Evolutionary conservation across 805 yeast genomes (phyloP).

Genomic region (Metschnikowia anglica): DNA sequence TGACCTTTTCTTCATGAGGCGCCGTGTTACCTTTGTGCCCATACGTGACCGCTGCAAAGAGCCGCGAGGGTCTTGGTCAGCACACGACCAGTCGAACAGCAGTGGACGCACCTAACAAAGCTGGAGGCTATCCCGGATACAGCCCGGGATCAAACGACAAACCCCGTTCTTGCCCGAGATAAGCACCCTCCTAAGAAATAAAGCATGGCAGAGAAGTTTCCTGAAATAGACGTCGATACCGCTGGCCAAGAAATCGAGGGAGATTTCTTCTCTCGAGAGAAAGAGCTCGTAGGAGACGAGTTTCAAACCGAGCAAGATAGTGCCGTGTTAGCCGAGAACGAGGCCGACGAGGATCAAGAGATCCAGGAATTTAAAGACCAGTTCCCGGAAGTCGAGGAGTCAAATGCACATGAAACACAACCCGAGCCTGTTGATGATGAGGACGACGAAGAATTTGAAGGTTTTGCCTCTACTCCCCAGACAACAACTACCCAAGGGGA

Average conservation of each 20-base stretch:
- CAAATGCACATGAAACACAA: conserved; percentile 18
- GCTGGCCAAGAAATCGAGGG: conserved; percentile 39
- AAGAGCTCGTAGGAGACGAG: conserved; percentile 67
- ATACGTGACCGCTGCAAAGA: not conserved
- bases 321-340: conserved; percentile 43
- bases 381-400: conserved; percentile 56
- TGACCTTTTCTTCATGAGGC: no score
- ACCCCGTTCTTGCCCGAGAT: no score
- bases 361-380: conserved; percentile 63
- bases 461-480: conserved; percentile 22
- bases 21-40: no score
- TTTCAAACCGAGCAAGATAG: conserved; percentile 64
- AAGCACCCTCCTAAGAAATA: conserved; percentile 3
- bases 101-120: not conserved
- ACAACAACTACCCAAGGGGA: conserved; percentile 35
- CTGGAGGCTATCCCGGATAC: not conserved
- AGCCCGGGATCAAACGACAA: no score
- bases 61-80: conserved; percentile 5
- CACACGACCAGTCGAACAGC: conserved; percentile 7
- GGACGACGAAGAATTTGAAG: conserved; percentile 47
- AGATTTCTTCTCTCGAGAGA: conserved; percentile 69
- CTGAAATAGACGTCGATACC: conserved; percentile 49
- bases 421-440: conserved; percentile 19
- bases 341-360: conserved; percentile 35
- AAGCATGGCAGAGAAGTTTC: conserved; percentile 72